These are phyloP conservation scores for Medicago arabica DNA, from an alignment of 306 rosid species.

Conservation along the genomic window DNA sequence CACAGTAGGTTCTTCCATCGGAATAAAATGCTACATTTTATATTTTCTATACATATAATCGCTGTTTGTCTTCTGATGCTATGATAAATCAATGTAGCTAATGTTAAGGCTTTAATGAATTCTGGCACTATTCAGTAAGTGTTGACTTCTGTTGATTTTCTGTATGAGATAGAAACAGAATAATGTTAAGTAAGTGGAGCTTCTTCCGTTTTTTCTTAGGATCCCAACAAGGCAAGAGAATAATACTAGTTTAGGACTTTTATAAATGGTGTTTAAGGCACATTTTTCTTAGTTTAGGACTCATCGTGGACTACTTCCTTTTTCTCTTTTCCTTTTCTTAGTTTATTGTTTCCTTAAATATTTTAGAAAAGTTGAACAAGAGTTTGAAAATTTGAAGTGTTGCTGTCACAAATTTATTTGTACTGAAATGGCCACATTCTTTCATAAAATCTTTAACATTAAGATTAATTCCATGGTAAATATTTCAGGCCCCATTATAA, in stretches of 20 bases:
- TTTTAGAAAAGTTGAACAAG: too few species aligned
- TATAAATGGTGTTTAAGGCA: too few species aligned
- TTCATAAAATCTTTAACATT: not conserved
- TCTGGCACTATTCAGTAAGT: not conserved
- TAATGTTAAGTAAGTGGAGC: too few species aligned
- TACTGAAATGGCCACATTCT: slow-evolving; percentile 29
- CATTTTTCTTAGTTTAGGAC: too few species aligned
- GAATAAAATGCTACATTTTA: slow-evolving; percentile 20
- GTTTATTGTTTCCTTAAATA: too few species aligned
- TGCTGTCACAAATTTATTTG: not conserved
- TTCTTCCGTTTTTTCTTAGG: slow-evolving; percentile 1
- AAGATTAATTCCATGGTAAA: slow-evolving; percentile 28
- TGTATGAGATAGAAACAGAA: too few species aligned
- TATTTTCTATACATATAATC: slow-evolving; percentile 15
- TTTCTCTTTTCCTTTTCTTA: too few species aligned
- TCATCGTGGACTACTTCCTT: too few species aligned
- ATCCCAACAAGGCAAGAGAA: slow-evolving; percentile 14
- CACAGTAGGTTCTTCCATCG: slow-evolving; percentile 66
- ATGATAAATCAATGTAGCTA: not conserved
- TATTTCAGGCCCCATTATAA: slow-evolving; percentile 89
- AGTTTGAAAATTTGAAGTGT: not conserved
- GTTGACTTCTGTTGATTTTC: too few species aligned
- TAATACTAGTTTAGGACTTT: too few species aligned
- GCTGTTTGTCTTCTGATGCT: not conserved
- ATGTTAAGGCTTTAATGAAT: not conserved